Percentiles rank a stretch among this genome's conserved stretches.
Evolutionary conservation across 257 asterid species (phyloP).

Genomic region (Scutellaria minor): DNA sequence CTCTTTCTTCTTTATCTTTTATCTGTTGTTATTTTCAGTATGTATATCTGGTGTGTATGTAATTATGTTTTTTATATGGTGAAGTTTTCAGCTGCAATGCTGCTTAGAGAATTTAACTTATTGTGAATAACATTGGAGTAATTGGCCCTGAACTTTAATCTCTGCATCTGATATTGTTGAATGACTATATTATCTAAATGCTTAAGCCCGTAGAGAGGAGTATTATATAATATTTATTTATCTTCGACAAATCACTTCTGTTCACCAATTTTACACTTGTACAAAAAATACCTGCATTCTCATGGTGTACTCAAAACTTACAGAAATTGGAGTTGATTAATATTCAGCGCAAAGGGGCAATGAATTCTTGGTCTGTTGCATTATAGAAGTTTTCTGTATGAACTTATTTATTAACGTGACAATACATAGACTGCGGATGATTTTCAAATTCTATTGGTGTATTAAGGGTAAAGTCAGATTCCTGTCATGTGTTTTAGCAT

Average conservation of each 20-base stretch:
- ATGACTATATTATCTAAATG: too few relatives aligned
- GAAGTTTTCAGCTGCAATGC: conserved; percentile 22
- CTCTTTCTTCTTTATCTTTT: not conserved
- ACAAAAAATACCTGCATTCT: not conserved
- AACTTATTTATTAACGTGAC: too few relatives aligned
- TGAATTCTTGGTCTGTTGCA: too few relatives aligned
- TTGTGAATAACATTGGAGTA: too few relatives aligned
- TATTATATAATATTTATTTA: too few relatives aligned
- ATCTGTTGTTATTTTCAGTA: not conserved
- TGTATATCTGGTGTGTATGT: not conserved
- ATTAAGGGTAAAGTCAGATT: not conserved
- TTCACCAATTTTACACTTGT: not conserved
- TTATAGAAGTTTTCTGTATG: too few relatives aligned
- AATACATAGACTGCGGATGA: not conserved
- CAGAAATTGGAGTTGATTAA: not conserved
- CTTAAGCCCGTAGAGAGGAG: too few relatives aligned
- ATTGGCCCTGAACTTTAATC: not conserved
- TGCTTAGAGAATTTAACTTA: not conserved
- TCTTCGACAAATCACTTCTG: too few relatives aligned
- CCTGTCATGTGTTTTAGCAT: not conserved
- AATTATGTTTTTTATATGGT: not conserved
- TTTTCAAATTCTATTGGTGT: not conserved
- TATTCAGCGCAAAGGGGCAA: too few relatives aligned
- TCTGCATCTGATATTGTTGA: not conserved
- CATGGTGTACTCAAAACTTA: not conserved